Base-by-base conservation (phyloP, 2,329 filamentous ascomycete species). In the Didymellaceae sp. region DNA sequence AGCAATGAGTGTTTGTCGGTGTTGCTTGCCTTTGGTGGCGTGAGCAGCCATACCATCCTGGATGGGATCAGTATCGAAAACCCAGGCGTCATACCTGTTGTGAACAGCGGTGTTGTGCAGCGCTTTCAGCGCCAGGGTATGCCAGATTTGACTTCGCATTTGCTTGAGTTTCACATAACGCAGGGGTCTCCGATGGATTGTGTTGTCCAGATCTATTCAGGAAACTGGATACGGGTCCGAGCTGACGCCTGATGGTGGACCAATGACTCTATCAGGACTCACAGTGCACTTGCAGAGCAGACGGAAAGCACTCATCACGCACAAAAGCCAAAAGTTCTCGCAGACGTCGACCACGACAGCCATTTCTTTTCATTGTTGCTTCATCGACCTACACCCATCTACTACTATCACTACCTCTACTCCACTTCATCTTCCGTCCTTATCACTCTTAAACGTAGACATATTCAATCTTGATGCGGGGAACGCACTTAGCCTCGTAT, bases 391-490 rank as follows among this genome's bases (percentile, higher is more conserved):
- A 57, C 43, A 55, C 48, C 46, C 37, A 45, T 59, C 38, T 57
- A 61, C 46, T 55, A 30, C 54, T 61, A 43, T 46, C 52, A 57
- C 52, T 57, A 59, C 31, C 30, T 51, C 54, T 49, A 61, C 46
- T 57, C 53, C 33, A 24, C 50, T 57, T 50, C 51, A 55, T 54
- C 38, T 59, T 57, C 51, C 48, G 31, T 54, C 55, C 56, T 55
- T 51, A 46, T 57, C 39, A 52, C 52, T 50, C 37, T 57, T 54
- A 59, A 59, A 13, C 54, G 57, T 59, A 59, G 51, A 55, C 54
- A 42, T 59, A 59, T 44, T 59, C 24, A 40, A 59, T 55, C 35
- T 21, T 37, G 22, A 59, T 55, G 45, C 33, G 37, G 54, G 57
- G 51, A 58, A 59, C 32, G 57, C 57, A 59, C 48, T 25, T 45